Percentiles rank a stretch among this genome's conserved stretches.
Conservation (phyloP, 371 early-diverging fungal species). For the Saksenaea vasiformis region DNA sequence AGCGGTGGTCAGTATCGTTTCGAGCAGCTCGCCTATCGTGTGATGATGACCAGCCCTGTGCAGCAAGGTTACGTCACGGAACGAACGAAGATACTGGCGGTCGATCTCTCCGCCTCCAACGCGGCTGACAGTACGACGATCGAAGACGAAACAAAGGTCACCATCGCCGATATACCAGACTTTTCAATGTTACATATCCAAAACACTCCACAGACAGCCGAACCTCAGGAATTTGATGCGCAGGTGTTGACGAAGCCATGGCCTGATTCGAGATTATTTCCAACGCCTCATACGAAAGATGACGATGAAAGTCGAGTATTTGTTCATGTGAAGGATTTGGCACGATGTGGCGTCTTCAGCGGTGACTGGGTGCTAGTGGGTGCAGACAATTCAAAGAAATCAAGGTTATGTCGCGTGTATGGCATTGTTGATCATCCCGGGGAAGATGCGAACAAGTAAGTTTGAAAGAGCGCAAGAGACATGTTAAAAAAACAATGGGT, state of each 20-base stretch:
- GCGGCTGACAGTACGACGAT: constrained; percentile 25
- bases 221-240: constrained; percentile 36
- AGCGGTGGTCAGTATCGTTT: constrained; percentile 36
- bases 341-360: constrained; percentile 68
- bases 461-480: constrained; percentile 10
- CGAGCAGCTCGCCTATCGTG: constrained; percentile 23
- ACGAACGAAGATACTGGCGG: constrained; percentile 30
- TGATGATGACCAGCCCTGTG: constrained; percentile 68
- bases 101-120: constrained; percentile 43
- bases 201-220: constrained; percentile 22
- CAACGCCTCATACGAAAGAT: constrained; percentile 50
- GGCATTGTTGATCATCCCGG: constrained; percentile 26
- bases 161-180: constrained; percentile 13
- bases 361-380: constrained; percentile 69
- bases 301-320: constrained; percentile 61
- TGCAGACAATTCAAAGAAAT: constrained; percentile 42
- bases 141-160: neutral
- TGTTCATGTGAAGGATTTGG: constrained; percentile 60
- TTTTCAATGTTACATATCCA: constrained; percentile 26
- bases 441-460: constrained; percentile 13
- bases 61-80: constrained; percentile 64
- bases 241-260: constrained; percentile 44
- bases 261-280: constrained; percentile 55
- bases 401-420: constrained; percentile 51
- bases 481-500: neutral